phyloP scores from a whole-genome alignment of 805 yeast genomes.

The Yamadazyma tumulicola region DNA sequence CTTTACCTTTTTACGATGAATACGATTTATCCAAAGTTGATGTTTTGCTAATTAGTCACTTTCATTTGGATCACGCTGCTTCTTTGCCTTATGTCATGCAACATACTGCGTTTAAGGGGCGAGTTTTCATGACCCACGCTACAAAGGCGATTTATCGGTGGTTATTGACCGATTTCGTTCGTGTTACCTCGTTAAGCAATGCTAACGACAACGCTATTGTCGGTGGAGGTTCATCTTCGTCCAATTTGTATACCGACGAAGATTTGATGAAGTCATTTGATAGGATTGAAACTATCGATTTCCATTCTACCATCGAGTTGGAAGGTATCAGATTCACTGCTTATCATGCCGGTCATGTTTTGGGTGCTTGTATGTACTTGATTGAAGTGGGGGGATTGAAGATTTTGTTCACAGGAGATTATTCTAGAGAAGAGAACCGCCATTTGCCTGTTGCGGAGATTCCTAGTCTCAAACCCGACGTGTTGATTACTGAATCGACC shows the following conservation, averaged over 20 bases:
- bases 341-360: constrained; percentile 98
- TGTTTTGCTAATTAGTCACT: constrained; percentile 82
- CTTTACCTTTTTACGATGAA: constrained; percentile 94
- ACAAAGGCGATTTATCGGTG: constrained; percentile 97
- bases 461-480: constrained; percentile 83
- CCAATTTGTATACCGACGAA: constrained; percentile 79
- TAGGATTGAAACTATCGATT: constrained; percentile 88
- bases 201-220: constrained; percentile 32
- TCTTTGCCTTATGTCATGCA: constrained; percentile 97
- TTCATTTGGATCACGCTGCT: constrained; percentile 98
- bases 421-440: constrained; percentile 92
- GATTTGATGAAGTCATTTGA: constrained; percentile 87
- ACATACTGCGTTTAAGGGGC: constrained; percentile 88
- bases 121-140: constrained; percentile 99
- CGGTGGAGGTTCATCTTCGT: constrained; percentile 31
- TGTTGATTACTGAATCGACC: constrained; percentile 90
- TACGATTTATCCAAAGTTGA: constrained; percentile 88
- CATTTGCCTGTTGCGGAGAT: constrained; percentile 94
- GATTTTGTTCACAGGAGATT: constrained; percentile 91
- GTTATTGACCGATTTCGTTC: constrained; percentile 89
- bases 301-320: constrained; percentile 91
- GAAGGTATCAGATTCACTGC: constrained; percentile 96
- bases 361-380: constrained; percentile 98
- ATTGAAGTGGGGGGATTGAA: constrained; percentile 92
- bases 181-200: constrained; percentile 67